Evolutionary conservation across 2,329 filamentous ascomycete genomes (phyloP).

Genomic region (Pseudopyrenochaeta lycopersici): DNA sequence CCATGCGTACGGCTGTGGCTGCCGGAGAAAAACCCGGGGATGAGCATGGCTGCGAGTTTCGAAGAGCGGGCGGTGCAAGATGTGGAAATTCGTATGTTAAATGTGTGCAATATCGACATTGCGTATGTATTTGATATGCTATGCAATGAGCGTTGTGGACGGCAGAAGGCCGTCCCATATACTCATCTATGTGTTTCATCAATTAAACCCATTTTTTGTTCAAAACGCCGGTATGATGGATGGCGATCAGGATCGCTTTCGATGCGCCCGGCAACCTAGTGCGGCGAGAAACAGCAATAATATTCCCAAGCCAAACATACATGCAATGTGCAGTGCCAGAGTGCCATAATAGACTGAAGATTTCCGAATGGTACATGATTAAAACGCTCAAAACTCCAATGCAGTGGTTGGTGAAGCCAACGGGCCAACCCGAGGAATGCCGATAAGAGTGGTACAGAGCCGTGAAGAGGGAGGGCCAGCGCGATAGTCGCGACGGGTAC

Average conservation of each 20-base stretch:
- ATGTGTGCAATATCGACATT: not conserved
- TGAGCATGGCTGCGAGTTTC: not conserved
- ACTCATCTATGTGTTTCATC: not conserved
- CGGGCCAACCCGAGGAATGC: slow-evolving; percentile 21
- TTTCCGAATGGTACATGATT: slow-evolving; percentile 31
- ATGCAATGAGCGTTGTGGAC: not conserved
- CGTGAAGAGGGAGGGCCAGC: slow-evolving; percentile 28
- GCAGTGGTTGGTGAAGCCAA: slow-evolving; percentile 23
- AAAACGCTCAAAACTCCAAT: slow-evolving; percentile 37
- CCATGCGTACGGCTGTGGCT: not conserved
- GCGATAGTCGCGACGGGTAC: slow-evolving; percentile 28
- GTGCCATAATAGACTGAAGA: slow-evolving; percentile 20
- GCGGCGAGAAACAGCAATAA: slow-evolving; percentile 6
- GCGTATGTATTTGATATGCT: not conserved
- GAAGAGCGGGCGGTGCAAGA: not conserved
- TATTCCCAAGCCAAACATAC: slow-evolving; percentile 16
- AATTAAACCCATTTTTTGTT: slow-evolving; percentile 8
- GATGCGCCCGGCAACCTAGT: not conserved
- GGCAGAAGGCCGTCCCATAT: not conserved
- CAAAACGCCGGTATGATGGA: slow-evolving; percentile 13
- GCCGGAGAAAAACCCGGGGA: not conserved
- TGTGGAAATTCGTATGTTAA: not conserved
- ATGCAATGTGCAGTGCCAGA: slow-evolving; percentile 15
- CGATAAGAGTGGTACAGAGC: slow-evolving; percentile 32
- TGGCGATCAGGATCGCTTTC: slow-evolving; percentile 10